Evolutionary conservation across 2,329 filamentous ascomycete species (phyloP).

Genomic region (Scedosporium dehoogii): DNA sequence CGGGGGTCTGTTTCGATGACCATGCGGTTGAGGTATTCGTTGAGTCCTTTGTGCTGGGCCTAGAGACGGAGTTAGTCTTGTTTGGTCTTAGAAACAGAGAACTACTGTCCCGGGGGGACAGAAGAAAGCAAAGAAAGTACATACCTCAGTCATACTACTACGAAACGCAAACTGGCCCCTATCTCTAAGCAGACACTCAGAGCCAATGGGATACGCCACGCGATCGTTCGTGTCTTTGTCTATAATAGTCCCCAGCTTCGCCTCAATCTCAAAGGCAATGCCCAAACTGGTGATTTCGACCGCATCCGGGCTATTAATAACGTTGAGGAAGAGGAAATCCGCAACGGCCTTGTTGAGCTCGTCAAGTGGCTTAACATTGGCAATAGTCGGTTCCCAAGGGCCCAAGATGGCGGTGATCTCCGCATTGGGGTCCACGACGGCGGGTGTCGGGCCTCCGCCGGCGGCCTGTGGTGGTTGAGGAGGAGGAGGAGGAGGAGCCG

Average conservation of each 20-base stretch:
- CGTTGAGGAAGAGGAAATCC: slow-evolving; percentile 67
- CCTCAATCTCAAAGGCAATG: slow-evolving; percentile 84
- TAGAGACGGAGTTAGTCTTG: slow-evolving; percentile 21
- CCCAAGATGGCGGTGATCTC: slow-evolving; percentile 28
- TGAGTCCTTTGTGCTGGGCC: slow-evolving; percentile 73
- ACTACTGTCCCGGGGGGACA: too few species aligned
- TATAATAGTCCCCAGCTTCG: slow-evolving; percentile 77
- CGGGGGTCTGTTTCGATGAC: slow-evolving; percentile 49
- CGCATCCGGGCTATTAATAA: slow-evolving; percentile 58
- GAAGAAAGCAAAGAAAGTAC: slow-evolving; percentile 15
- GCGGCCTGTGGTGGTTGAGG: slow-evolving; percentile 10
- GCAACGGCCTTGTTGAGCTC: slow-evolving; percentile 67
- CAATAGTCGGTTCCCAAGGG: slow-evolving; percentile 59
- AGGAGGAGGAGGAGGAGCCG: slow-evolving; percentile 7
- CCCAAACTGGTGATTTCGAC: slow-evolving; percentile 52
- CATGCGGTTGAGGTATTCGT: slow-evolving; percentile 69
- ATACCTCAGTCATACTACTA: slow-evolving; percentile 83
- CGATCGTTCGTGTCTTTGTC: slow-evolving; percentile 62
- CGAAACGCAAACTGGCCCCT: slow-evolving; percentile 59
- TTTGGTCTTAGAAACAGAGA: slow-evolving; percentile 11
- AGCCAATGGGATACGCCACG: slow-evolving; percentile 55
- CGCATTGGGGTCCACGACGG: slow-evolving; percentile 10
- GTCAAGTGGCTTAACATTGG: slow-evolving; percentile 60
- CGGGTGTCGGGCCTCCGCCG: slow-evolving; percentile 6
- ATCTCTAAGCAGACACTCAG: slow-evolving; percentile 60